These are phyloP conservation scores for Byssothecium circinans DNA, from an alignment of 2,329 filamentous ascomycete species.

Conservation along the genomic window DNA sequence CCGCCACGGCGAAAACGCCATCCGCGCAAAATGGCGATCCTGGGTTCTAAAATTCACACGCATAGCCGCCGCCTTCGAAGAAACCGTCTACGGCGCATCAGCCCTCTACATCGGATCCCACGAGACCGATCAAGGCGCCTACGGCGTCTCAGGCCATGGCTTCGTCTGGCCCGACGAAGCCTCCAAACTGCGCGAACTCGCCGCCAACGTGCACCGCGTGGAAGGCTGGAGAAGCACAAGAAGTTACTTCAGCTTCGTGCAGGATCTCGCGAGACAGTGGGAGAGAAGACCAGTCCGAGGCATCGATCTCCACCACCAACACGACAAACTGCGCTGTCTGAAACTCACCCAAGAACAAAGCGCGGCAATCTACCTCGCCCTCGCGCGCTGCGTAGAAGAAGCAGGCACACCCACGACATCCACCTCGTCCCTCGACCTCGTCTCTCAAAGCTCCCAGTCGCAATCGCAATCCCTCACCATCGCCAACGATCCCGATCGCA, in stretches of 20 bases:
- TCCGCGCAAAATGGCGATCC: constrained; percentile 88
- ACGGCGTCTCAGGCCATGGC: constrained; percentile 75
- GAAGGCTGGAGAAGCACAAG: constrained; percentile 96
- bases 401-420: constrained; percentile 27
- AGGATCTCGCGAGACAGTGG: constrained; percentile 51
- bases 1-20: constrained; percentile 81
- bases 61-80: constrained; percentile 90
- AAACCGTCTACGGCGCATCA: constrained; percentile 90
- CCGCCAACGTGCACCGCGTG: constrained; percentile 87
- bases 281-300: constrained; percentile 65
- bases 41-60: constrained; percentile 95
- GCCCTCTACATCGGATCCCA: constrained; percentile 83
- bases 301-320: constrained; percentile 88
- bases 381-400: constrained; percentile 70
- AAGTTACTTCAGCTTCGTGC: constrained; percentile 93
- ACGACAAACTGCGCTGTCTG: constrained; percentile 84
- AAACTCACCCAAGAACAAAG: constrained; percentile 75
- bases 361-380: constrained; percentile 80
- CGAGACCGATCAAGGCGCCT: constrained; percentile 54
- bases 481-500: constrained; percentile 27
- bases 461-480: constrained; percentile 25
- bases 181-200: constrained; percentile 79
- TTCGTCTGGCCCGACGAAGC: constrained; percentile 92
- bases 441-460: constrained; percentile 16
- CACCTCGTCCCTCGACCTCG: constrained; percentile 22